Conservation (phyloP, 495 filamentous ascomycete species). For the Apodospora peruviana region DNA sequence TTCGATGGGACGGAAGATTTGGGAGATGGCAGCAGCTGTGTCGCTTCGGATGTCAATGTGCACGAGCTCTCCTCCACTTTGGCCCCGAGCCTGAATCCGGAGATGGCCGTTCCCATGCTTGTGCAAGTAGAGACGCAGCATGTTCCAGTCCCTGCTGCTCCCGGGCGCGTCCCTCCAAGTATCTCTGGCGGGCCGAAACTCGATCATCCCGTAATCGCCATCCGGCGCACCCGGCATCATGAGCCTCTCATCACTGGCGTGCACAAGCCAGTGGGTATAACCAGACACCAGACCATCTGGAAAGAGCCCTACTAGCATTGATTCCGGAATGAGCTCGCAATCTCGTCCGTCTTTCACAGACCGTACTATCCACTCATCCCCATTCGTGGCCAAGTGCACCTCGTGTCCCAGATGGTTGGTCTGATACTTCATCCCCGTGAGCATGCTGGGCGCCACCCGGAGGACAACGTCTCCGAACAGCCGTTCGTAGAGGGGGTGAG, state of each 20-base stretch:
- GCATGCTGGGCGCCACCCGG: slow-evolving; percentile 43
- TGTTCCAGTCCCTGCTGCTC: slow-evolving; percentile 5
- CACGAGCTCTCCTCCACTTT: background rate
- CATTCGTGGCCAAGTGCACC: slow-evolving; percentile 6
- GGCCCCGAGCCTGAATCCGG: too few species aligned
- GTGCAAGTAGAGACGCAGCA: background rate
- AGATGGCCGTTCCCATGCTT: too few species aligned
- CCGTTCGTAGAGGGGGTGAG: slow-evolving; percentile 23
- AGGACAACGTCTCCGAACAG: slow-evolving; percentile 32
- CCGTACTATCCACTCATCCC: too few species aligned
- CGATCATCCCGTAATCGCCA: too few species aligned
- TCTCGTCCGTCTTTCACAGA: too few species aligned
- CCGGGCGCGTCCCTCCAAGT: slow-evolving; percentile 32
- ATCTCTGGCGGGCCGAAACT: slow-evolving; percentile 41
- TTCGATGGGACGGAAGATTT: slow-evolving; percentile 12
- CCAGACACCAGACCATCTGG: slow-evolving; percentile 40
- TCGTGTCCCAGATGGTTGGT: slow-evolving; percentile 12
- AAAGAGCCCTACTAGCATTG: slow-evolving; percentile 37
- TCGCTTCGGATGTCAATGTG: slow-evolving; percentile 8
- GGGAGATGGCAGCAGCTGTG: background rate
- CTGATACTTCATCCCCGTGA: slow-evolving; percentile 42
- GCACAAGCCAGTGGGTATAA: slow-evolving; percentile 49
- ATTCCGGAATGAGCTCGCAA: slow-evolving; percentile 43
- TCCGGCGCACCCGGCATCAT: too few species aligned
- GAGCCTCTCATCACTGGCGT: background rate